phyloP scores from a whole-genome alignment of 306 rosid species.

The Casuarina glauca region DNA sequence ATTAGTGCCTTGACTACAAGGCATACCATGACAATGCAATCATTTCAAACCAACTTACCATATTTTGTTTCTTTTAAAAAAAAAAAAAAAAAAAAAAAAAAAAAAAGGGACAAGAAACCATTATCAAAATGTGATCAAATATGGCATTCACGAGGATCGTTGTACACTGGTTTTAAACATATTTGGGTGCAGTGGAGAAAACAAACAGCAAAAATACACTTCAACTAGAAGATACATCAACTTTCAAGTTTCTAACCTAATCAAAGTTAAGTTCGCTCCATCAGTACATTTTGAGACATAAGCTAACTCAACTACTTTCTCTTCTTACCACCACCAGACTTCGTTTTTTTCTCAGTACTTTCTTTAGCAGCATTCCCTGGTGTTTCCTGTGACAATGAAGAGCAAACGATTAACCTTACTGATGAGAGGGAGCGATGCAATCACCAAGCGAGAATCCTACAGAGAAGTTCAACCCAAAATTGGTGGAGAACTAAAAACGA shows the following conservation, averaged over 20 bases:
- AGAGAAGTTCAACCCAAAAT: background rate
- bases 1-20: background rate
- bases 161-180: background rate
- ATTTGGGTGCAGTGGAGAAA: background rate
- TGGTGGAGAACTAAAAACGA: too few species aligned
- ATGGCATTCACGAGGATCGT: background rate
- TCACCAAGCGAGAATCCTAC: background rate
- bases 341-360: slow-evolving; percentile 45
- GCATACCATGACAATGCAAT: background rate
- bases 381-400: slow-evolving; percentile 51
- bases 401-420: slow-evolving; percentile 9
- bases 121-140: background rate
- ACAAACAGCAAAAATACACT: background rate
- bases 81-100: too few species aligned
- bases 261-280: slow-evolving; percentile 23
- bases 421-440: slow-evolving; percentile 18
- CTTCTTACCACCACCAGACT: slow-evolving; percentile 57
- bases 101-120: background rate
- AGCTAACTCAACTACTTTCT: slow-evolving; percentile 50
- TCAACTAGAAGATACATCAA: background rate
- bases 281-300: background rate
- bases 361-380: slow-evolving; percentile 50
- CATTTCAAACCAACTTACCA: background rate
- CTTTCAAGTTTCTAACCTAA: slow-evolving; percentile 34
- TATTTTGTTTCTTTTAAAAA: too few species aligned